Evolutionary conservation across 805 yeast species (phyloP).

Genomic region (Candida nemodendra): DNA sequence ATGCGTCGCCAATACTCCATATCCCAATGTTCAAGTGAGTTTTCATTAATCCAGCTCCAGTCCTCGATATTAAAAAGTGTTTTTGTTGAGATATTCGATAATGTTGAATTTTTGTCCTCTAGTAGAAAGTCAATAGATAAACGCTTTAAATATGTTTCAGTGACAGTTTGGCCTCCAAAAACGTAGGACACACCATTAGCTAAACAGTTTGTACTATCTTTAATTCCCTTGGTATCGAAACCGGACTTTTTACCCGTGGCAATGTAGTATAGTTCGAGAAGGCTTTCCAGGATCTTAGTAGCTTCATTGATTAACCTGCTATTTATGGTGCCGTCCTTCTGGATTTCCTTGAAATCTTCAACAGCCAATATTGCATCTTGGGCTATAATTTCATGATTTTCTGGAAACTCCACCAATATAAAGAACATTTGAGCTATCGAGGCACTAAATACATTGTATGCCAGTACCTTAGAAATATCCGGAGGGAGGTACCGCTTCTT

Average conservation of each 20-base stretch:
- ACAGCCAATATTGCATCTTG: slow-evolving; percentile 1
- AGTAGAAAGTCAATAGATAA: slow-evolving; percentile 3
- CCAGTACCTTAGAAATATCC: slow-evolving; percentile 1
- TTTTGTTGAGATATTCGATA: not conserved
- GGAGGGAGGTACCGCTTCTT: slow-evolving; percentile 2
- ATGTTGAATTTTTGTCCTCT: slow-evolving; percentile 1
- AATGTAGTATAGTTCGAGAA: slow-evolving; percentile 2
- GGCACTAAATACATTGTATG: slow-evolving; percentile 4
- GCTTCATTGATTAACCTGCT: slow-evolving; percentile 5
- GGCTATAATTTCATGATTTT: slow-evolving; percentile 2
- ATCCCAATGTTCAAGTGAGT: slow-evolving; percentile 3
- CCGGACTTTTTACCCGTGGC: slow-evolving; percentile 1
- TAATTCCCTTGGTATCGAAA: not conserved
- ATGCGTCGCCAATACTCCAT: slow-evolving; percentile 3
- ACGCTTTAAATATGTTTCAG: slow-evolving; percentile 3
- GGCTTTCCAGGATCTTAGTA: slow-evolving; percentile 2
- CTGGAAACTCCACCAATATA: slow-evolving; percentile 3
- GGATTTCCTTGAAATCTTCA: slow-evolving; percentile 2
- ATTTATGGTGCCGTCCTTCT: not conserved
- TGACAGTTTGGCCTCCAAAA: slow-evolving; percentile 1
- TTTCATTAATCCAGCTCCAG: slow-evolving; percentile 4
- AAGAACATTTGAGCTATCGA: slow-evolving; percentile 2
- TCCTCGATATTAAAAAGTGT: slow-evolving; percentile 2
- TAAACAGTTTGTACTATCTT: slow-evolving; percentile 1
- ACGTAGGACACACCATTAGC: slow-evolving; percentile 2